phyloP scores from a whole-genome alignment of 2,329 filamentous ascomycete genomes.

The Pezicula neosporulosa region DNA sequence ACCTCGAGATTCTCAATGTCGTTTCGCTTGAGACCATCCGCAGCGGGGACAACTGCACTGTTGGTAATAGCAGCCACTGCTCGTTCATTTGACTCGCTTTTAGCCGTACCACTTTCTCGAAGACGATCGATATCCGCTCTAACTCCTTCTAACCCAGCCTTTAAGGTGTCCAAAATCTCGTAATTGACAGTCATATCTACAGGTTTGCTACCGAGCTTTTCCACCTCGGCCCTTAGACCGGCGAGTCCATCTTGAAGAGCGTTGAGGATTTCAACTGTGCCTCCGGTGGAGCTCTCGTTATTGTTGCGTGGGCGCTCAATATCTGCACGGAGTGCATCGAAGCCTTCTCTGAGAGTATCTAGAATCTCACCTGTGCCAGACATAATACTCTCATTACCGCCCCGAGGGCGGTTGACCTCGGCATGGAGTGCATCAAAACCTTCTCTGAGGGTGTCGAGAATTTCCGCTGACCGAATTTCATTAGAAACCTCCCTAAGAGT shows the following conservation, averaged over 20 bases:
- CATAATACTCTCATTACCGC: constrained; percentile 15
- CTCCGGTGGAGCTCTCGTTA: constrained; percentile 32
- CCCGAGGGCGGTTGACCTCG: constrained; percentile 56
- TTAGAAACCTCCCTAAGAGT: constrained; percentile 66
- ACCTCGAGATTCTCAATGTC: constrained; percentile 85
- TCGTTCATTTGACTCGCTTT: constrained; percentile 29
- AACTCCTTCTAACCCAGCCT: constrained; percentile 73
- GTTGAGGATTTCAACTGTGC: constrained; percentile 85
- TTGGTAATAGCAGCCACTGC: constrained; percentile 51
- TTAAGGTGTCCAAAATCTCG: constrained; percentile 85
- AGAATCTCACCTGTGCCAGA: constrained; percentile 72
- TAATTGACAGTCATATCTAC: constrained; percentile 80
- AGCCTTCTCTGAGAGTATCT: constrained; percentile 77
- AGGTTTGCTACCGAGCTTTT: constrained; percentile 67
- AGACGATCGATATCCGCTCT: constrained; percentile 75
- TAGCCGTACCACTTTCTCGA: constrained; percentile 47
- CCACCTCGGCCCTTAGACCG: constrained; percentile 72
- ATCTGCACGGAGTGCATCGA: constrained; percentile 71
- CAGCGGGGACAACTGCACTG: constrained; percentile 43
- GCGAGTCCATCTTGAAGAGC: constrained; percentile 85
- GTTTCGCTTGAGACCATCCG: constrained; percentile 57
- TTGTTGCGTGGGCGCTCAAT: constrained; percentile 50
- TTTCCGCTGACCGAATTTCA: constrained; percentile 18
- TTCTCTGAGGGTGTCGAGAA: constrained; percentile 43
- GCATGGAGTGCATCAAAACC: constrained; percentile 72